phyloP scores from a whole-genome alignment of 2,329 filamentous ascomycete species.

The Annulohypoxylon truncatum region DNA sequence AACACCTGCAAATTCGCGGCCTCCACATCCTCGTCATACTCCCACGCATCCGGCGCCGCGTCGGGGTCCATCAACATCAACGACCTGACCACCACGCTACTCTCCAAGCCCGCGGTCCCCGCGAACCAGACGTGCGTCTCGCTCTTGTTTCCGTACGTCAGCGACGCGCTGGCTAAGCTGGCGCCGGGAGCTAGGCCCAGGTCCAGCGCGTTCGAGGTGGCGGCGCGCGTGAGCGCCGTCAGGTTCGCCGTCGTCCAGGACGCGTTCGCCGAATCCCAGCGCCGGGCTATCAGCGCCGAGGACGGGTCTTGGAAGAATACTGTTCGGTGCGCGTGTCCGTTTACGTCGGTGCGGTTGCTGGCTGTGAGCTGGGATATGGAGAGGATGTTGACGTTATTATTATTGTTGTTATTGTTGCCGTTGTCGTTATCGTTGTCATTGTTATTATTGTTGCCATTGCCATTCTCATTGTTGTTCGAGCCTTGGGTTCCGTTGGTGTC shows the following conservation, averaged over 20 bases:
- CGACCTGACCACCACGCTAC: conserved; percentile 5
- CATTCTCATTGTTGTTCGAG: not conserved
- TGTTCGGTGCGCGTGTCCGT: conserved; percentile 32
- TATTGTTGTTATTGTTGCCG: not conserved
- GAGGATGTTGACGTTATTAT: conserved; percentile 33
- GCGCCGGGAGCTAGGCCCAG: conserved; percentile 9
- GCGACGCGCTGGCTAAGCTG: conserved; percentile 24
- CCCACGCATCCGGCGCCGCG: conserved; percentile 20
- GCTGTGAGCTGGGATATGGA: conserved; percentile 37
- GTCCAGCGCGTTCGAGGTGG: conserved; percentile 14
- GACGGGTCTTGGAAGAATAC: conserved; percentile 46
- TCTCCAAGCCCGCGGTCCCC: no score
- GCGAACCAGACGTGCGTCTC: conserved; percentile 30
- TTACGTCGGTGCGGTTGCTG: conserved; percentile 41
- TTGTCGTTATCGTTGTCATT: not conserved
- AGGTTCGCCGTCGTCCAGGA: conserved; percentile 39
- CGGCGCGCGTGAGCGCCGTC: conserved; percentile 2
- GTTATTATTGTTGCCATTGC: not conserved
- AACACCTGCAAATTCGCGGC: not conserved
- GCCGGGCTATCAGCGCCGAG: conserved; percentile 37
- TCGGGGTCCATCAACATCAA: not conserved
- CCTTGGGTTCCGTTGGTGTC: not conserved
- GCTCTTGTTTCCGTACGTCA: not conserved
- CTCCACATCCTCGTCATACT: not conserved
- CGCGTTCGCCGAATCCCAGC: conserved; percentile 41